Evolutionary conservation across 169 alveolate genomes (phyloP).

Genomic region (Plasmodium knowlesi): DNA sequence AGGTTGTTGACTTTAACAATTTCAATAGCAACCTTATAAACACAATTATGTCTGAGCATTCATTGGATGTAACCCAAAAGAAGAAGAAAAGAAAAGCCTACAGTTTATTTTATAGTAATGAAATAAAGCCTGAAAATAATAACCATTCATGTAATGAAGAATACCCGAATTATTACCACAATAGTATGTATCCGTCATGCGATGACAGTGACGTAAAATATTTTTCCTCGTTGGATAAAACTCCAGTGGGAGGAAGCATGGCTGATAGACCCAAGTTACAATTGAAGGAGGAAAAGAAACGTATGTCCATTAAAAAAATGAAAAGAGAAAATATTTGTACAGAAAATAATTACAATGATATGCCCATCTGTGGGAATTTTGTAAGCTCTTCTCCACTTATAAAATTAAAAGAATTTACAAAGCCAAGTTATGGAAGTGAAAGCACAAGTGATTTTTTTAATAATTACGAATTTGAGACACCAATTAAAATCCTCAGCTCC

Average conservation of each 20-base stretch:
- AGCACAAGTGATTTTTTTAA: slow-evolving; percentile 67
- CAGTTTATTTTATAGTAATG: slow-evolving; percentile 71
- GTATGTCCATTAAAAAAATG: slow-evolving; percentile 25
- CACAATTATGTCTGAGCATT: slow-evolving; percentile 35
- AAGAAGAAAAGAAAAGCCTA: slow-evolving; percentile 69
- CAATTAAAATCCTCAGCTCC: slow-evolving; percentile 31
- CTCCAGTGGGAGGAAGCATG: slow-evolving; percentile 13
- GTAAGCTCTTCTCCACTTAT: slow-evolving; percentile 37
- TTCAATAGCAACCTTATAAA: slow-evolving; percentile 68
- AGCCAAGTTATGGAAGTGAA: slow-evolving; percentile 57
- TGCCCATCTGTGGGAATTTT: slow-evolving; percentile 11
- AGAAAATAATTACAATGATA: slow-evolving; percentile 30
- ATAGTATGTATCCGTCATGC: slow-evolving; percentile 19
- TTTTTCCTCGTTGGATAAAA: slow-evolving; percentile 19
- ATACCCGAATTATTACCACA: slow-evolving; percentile 4
- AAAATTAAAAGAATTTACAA: slow-evolving; percentile 17
- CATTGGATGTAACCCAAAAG: neutral
- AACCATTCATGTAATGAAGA: slow-evolving; percentile 8
- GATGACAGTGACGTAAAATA: slow-evolving; percentile 29
- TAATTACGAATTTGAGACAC: slow-evolving; percentile 61
- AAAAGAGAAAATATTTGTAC: slow-evolving; percentile 40
- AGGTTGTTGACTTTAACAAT: slow-evolving; percentile 50
- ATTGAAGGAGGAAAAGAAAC: slow-evolving; percentile 2
- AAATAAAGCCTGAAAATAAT: slow-evolving; percentile 23
- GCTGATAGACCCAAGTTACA: slow-evolving; percentile 2